phyloP scores from a whole-genome alignment of 1,284 basidiomycete species.

The Moniliella sp. region DNA sequence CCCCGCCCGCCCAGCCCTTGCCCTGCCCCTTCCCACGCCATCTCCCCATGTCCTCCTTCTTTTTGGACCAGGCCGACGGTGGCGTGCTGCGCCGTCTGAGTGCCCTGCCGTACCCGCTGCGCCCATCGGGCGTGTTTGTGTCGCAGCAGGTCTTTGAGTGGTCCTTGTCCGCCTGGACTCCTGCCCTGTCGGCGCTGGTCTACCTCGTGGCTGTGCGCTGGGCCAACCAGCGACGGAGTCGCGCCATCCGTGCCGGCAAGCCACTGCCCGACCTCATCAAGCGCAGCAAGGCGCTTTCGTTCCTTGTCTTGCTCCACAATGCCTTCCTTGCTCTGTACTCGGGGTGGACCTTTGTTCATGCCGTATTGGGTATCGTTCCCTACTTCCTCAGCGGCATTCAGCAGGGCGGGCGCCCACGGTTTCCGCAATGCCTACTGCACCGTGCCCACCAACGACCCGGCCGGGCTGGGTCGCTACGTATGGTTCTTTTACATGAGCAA shows the following conservation, averaged over 20 bases:
- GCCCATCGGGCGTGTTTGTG: background rate
- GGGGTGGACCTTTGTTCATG: constrained; percentile 10
- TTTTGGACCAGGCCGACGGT: no score
- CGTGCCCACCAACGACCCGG: constrained; percentile 19
- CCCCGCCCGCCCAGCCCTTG: no score
- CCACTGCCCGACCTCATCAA: constrained; percentile 9
- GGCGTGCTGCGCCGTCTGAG: no score
- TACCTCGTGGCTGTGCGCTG: constrained; percentile 17
- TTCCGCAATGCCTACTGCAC: constrained; percentile 15
- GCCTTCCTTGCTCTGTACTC: constrained; percentile 14
- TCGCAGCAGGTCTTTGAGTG: background rate
- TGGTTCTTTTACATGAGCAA: constrained; percentile 33
- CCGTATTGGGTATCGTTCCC: background rate
- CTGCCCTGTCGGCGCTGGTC: constrained; percentile 3
- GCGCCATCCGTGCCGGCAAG: background rate
- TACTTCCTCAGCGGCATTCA: background rate
- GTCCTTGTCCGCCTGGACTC: background rate
- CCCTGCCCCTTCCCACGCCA: no score
- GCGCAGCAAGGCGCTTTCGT: constrained; percentile 5
- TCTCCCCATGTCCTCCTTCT: no score
- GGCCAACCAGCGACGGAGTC: constrained; percentile 8
- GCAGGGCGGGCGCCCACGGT: background rate
- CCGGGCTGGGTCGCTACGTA: constrained; percentile 18
- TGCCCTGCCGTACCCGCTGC: background rate
- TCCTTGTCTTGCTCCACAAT: constrained; percentile 16